These are phyloP conservation scores for Chimonanthus praecox DNA, from an alignment of 164 flowering plant genomes.

Conservation along the genomic window DNA sequence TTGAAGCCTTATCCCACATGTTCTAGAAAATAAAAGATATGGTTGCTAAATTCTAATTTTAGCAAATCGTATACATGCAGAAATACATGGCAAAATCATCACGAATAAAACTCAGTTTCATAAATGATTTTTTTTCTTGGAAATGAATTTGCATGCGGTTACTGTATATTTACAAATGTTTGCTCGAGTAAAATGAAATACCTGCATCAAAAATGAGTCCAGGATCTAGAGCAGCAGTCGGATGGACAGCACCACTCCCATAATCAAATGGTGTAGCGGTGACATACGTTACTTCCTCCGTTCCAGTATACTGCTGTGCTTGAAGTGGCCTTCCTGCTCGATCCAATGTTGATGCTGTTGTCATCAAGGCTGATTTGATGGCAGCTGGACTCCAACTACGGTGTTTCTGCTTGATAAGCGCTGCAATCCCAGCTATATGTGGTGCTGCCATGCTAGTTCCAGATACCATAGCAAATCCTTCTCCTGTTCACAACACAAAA, in stretches of 20 bases:
- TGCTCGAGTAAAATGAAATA: slow-evolving; percentile 11
- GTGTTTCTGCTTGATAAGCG: slow-evolving; percentile 91
- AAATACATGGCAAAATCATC: background rate
- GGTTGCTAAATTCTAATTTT: background rate
- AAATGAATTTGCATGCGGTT: background rate
- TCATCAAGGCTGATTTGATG: slow-evolving; percentile 93
- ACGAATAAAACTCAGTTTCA: background rate
- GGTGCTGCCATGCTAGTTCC: slow-evolving; percentile 99
- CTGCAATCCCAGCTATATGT: slow-evolving; percentile 95
- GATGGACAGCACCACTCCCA: slow-evolving; percentile 94
- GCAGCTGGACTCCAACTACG: slow-evolving; percentile 95
- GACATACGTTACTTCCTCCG: slow-evolving; percentile 57
- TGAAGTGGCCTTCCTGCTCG: slow-evolving; percentile 76
- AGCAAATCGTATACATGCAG: background rate
- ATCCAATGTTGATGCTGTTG: slow-evolving; percentile 71
- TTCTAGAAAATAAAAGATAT: too few species aligned
- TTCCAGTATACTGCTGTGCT: slow-evolving; percentile 84
- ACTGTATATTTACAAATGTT: background rate
- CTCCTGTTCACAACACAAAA: slow-evolving; percentile 51
- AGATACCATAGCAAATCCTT: slow-evolving; percentile 89
- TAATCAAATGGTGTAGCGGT: slow-evolving; percentile 90
- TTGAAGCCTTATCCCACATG: too few species aligned
- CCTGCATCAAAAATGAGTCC: slow-evolving; percentile 96
- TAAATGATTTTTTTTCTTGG: background rate
- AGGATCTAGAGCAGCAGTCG: slow-evolving; percentile 90